Evolutionary conservation across 1,139 yeast species (phyloP), one percentile per base, ranked within the genome.

Genomic region (Candida tropicalis): DNA sequence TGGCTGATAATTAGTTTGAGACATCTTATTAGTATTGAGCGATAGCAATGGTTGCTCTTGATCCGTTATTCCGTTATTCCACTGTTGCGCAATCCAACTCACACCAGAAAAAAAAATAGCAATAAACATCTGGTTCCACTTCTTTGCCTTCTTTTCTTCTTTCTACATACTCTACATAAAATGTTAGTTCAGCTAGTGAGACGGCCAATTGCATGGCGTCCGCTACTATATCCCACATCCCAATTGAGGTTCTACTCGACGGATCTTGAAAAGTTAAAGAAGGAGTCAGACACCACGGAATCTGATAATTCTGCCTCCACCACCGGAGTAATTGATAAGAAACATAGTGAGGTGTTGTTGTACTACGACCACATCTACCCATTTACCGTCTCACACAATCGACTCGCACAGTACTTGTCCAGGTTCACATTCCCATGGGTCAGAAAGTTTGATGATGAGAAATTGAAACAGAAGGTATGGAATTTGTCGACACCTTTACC

Each of bases 261-360:
- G 2, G 72, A 68, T 47, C 57, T 72, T 22, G 62, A 62, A 38
- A 58, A 57, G 16, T 54, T 72, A 38, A 72, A 70, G 45, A 47
- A 56, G 20, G 73, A 69, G 46, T 56, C 71, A 3, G 69, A 63
- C 33, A 40, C 53, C 10, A 56, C 60, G 25, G 75, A 70, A 38
- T 29, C 56, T 2, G 75, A 71, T 41, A 54, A 49, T 12, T 65
- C 75, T 3, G 70, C 75, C 1, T 57, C 63, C 8, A 58, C 69
- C n/a, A 73, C 79, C 0, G 79, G 79, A 2, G 75, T 73, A 3
- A 64, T 73, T 38, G 76, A 73, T 46, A 58, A 62, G 45, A 52
- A 56, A 8, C 49, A 50, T 17, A 56, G 52, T 15, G 77, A 73
- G 43, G 62, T 69, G 8, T 60, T 73, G 13, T 47, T 73, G 6